Evolutionary conservation across 2,329 filamentous ascomycete genomes (phyloP).

Genomic region (Monilinia fructigena): DNA sequence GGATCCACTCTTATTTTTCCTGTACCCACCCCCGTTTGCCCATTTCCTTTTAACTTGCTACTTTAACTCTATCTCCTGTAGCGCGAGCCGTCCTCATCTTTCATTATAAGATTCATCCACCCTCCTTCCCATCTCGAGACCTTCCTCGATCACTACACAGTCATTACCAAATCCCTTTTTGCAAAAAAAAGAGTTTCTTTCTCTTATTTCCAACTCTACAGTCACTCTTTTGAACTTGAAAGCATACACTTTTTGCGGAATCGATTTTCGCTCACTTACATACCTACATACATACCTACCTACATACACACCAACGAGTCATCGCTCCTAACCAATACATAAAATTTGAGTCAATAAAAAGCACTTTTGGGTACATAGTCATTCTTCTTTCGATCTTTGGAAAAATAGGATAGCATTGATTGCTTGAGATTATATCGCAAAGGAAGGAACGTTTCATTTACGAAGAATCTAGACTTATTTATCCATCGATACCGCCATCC

Average conservation of each 20-base stretch:
- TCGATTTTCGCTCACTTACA: slow-evolving; percentile 40
- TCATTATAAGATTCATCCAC: slow-evolving; percentile 14
- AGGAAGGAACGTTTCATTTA: slow-evolving; percentile 24
- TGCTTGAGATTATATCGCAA: slow-evolving; percentile 29
- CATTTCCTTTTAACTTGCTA: slow-evolving; percentile 11
- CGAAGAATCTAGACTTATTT: slow-evolving; percentile 17
- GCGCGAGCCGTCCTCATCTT: slow-evolving; percentile 5
- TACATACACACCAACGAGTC: background rate
- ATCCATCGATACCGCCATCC: slow-evolving; percentile 19
- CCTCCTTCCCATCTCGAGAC: slow-evolving; percentile 13
- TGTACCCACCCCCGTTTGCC: slow-evolving; percentile 1
- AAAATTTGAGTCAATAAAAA: slow-evolving; percentile 1
- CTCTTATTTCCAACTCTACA: slow-evolving; percentile 36
- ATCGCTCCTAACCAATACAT: slow-evolving; percentile 2
- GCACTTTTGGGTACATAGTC: slow-evolving; percentile 11
- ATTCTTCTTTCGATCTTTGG: slow-evolving; percentile 1
- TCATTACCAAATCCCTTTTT: slow-evolving; percentile 22
- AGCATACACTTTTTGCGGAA: slow-evolving; percentile 33
- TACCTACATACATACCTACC: no score
- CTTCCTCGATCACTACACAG: slow-evolving; percentile 24
- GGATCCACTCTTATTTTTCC: slow-evolving; percentile 15
- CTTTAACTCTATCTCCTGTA: background rate
- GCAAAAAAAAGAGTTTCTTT: slow-evolving; percentile 23
- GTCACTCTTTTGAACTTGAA: slow-evolving; percentile 39
- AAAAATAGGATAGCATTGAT: slow-evolving; percentile 32